Conservation (phyloP, 2,329 filamentous ascomycete genomes). For the Purpureocillium lavendulum region DNA sequence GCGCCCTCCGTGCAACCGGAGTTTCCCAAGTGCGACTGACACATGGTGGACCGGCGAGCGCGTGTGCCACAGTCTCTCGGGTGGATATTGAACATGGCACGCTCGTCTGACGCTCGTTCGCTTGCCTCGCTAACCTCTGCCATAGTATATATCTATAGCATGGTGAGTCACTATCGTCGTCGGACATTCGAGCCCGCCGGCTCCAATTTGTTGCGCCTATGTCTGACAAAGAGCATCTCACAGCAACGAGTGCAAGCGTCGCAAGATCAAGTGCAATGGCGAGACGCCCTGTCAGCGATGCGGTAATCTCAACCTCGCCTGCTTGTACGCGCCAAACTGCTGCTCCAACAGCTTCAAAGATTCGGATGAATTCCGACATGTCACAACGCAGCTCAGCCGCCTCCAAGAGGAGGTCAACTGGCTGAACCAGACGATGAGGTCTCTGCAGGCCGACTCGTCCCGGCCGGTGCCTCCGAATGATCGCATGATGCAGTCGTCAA, state of each 20-base stretch:
- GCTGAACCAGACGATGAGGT: constrained; percentile 64
- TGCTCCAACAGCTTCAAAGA: constrained; percentile 79
- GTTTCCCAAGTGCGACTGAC: no score
- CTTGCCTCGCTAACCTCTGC: no score
- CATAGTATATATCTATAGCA: constrained; percentile 54
- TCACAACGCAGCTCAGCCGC: constrained; percentile 63
- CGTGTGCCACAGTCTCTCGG: no score
- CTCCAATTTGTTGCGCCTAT: neutral
- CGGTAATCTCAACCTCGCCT: constrained; percentile 57
- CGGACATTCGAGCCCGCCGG: neutral
- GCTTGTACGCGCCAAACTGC: constrained; percentile 59
- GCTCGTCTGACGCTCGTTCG: no score
- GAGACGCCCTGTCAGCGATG: constrained; percentile 60
- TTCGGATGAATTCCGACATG: constrained; percentile 79
- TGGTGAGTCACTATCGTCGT: constrained; percentile 34
- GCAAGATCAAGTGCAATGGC: constrained; percentile 69
- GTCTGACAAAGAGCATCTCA: neutral
- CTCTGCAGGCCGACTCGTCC: constrained; percentile 49
- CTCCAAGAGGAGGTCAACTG: constrained; percentile 80
- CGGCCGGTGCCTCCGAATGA: constrained; percentile 37
- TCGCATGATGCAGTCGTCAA: constrained; percentile 17
- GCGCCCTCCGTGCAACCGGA: no score
- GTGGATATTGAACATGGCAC: no score
- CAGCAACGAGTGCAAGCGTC: constrained; percentile 67
- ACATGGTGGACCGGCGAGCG: no score